Evolutionary conservation across 2,329 filamentous ascomycete genomes (phyloP), one percentile per base, ranked within the genome.

Genomic region (Fusarium agapanthi): DNA sequence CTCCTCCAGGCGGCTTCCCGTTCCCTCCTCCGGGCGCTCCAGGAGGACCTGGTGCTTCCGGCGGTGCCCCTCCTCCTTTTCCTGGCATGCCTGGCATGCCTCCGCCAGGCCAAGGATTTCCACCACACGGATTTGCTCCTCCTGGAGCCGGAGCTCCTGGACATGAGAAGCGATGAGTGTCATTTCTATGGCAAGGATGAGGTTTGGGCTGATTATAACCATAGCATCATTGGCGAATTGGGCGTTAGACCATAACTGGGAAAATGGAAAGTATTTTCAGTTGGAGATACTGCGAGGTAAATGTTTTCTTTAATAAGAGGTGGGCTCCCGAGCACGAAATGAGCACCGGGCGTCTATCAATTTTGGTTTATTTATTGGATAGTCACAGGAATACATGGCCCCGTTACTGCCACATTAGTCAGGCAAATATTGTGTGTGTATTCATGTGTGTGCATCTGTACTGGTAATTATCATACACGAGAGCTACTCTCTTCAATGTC

Each of bases 31-130:
- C 83, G 2, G 80, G 81, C 41, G 74, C 72, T 60, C 64, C 78
- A 63, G 47, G 75, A 14, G 75, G 69, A 69, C 64, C 78, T 65
- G 44, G 73, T n/a, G 74, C 79, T 15, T 77, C 79, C 14, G 77
- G 75, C 28, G 72, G 65, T 61, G 66, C 75, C 63, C 76, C 77
- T 65, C 76, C 78, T 14, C 65, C 67, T 14, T 81, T 81, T 56
- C 76, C 80, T 24, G 81, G 81, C 20, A 69, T 83, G 63, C 79
- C 81, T 28, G 79, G 81, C 51, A 80, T 83, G 66, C 80, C 82
- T 34, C 84, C 83, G 3, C 83, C 81, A 30, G 82, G 82, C 26
- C 83, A 86, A 62, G 84, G 83, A 9, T 86, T 86, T 44, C 84
- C 83, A 22, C 79, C 80, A 9, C 77, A 78, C 30, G 82, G 82